Percentiles rank a stretch among this genome's conserved stretches.
These are phyloP conservation scores for Sedum album DNA, from an alignment of 164 flowering plant species.

Conservation along the genomic window DNA sequence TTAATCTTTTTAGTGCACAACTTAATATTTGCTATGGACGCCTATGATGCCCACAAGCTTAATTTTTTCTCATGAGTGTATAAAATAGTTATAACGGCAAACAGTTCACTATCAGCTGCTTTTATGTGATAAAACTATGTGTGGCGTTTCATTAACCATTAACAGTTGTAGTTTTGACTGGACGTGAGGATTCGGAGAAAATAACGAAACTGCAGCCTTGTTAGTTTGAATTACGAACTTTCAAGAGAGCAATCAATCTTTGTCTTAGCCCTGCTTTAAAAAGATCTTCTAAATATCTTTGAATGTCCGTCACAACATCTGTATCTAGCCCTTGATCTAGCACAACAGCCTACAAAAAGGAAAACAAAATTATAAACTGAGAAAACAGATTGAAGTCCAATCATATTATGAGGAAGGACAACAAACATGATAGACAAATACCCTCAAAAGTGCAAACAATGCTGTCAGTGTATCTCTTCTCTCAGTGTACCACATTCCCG, in stretches of 20 bases:
- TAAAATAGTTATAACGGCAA: not conserved
- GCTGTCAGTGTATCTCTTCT: conserved; percentile 77
- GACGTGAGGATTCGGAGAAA: not conserved
- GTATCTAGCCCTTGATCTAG: conserved; percentile 82
- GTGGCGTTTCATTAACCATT: not conserved
- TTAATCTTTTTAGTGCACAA: not conserved
- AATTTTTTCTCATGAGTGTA: not conserved
- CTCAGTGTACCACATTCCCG: conserved; percentile 98
- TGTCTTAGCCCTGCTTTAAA: conserved; percentile 75
- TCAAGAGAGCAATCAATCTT: conserved; percentile 60
- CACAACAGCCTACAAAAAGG: conserved; percentile 67
- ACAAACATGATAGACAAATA: conserved; percentile 16
- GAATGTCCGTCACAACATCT: conserved; percentile 70
- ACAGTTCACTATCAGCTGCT: not conserved
- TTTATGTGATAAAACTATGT: not conserved
- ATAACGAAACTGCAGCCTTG: not conserved
- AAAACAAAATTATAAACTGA: not conserved
- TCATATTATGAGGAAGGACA: not conserved
- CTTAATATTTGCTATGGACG: too few relatives aligned
- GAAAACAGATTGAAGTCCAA: not conserved
- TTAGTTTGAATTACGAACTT: conserved; percentile 32
- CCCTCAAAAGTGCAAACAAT: conserved; percentile 69
- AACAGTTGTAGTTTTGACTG: not conserved
- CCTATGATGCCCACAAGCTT: not conserved
- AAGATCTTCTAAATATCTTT: conserved; percentile 71